Base-by-base conservation (phyloP, 2,329 filamentous ascomycete genomes). In the Lecanoromycetidae sp. region DNA sequence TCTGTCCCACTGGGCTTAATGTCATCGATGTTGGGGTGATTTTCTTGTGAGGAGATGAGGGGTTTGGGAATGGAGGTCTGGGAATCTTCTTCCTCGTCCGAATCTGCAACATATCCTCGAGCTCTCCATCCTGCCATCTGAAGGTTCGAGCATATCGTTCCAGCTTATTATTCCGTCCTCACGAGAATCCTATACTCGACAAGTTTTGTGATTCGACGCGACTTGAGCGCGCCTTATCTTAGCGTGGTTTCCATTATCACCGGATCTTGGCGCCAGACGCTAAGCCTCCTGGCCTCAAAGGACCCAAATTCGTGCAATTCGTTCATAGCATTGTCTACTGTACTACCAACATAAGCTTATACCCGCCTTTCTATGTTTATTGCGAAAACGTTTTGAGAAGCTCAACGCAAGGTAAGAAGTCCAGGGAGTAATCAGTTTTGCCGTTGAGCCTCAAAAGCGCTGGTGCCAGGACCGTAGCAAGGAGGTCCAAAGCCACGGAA, bases 31-130 rank as follows among this genome's bases (percentile, higher is more conserved):
- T 30, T 30, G 39, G 26, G 12, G 26, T 2, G 12, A 20, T 22
- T 25, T n/a, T 36, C 23, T 15, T 2, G 20, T 20, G 30, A 33
- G 6, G 19, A 10, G 37, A 37, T 42, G 26, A 34, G 26, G 17
- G 4, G 12, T 6, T 23, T 33, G 5, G 1, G 19, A 22, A 26
- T 13, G 4, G 23, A 23, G 20, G 58, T 55, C 48, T 65, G 58
- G 38, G 58, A 63, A 23, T 66, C 65, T 37, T 64, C 60, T 32
- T 56, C 56, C 30, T 58, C 56, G 51, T 73, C 70, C 35, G 70
- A 72, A 58, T 72, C 70, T 51, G 68, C 67, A 52, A 73, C 70
- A 63, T 66, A 73, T 44, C 70, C 70, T 61, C 66, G 64, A 58
- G 67, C 62, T 58, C 66, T 66, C 70, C 70, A 73, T 64, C 62